Base-by-base conservation (phyloP, 306 rosid species). In the Citrullus mucosospermus region DNA sequence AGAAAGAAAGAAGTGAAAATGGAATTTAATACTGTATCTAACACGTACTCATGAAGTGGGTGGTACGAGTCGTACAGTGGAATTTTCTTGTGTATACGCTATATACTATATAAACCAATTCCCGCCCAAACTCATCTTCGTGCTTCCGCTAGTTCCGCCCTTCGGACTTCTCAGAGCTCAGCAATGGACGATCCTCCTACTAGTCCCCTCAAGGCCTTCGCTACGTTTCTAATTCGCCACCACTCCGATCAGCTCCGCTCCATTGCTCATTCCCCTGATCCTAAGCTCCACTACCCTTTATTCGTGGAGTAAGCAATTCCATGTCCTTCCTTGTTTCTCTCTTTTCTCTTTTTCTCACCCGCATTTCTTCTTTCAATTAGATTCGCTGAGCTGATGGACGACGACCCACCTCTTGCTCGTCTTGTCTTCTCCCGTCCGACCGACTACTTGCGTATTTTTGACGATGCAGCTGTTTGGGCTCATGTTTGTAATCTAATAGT, bases 391-490 rank as follows among this genome's bases (percentile, higher is more conserved):
- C 85, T 94, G 43, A 34, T 92, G 89, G 91, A 92, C 15, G 85
- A 89, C 25, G 82, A 90, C 30, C 91, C 91, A 82, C 87, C 73
- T 62, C 83, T 92, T 32, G 90, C 96, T 10, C 85, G 66, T 54
- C 88, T 84, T 76, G 76, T 94, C 81, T 94, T 88, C 77, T 32
- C 89, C 46, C 89, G 88, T 82, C 94, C 98, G 66, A 80, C 79
- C 0, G 79, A 84, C 46, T 91, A 82, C 80, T 82, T 94, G 68
- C 89, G 80, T n/a, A 7, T 84, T n/a, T 90, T 94, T 63, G 96
- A 94, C n/a, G 83, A 85, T 51, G 97, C 98, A 32, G 96, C 97
- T 63, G 73, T 91, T 65, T 83, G 88, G 92, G 93, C 93, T 66
- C 95, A 90, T 59, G 98, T 93, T 18, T 57, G 86, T 46, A 48